Base-by-base conservation (phyloP, 2,329 filamentous ascomycete genomes). In the Colletotrichum lindemuthianum region DNA sequence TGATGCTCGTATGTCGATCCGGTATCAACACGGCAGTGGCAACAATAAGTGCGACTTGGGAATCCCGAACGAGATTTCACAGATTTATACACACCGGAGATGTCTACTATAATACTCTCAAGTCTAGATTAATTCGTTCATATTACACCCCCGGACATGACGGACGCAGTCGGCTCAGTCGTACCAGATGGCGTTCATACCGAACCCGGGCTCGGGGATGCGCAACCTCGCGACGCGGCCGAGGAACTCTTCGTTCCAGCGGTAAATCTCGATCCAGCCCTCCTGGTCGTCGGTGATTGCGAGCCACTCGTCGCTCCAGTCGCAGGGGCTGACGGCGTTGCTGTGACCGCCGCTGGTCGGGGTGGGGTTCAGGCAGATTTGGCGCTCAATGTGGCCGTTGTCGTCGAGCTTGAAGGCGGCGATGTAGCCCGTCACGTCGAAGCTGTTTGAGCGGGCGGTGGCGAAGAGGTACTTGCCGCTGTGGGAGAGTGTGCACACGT, bases 111-210 rank as follows among this genome's bases (percentile, higher is more conserved):
- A 2, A 24, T 24, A 24, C 24, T 24, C 24, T 24, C 24, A 24
- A 4, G 24, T 24, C 24, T 24, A 24, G 24, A 24, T 24, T 24
- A 4, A 24, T 24, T 24, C 24, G 4, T 24, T 24, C 24, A 24
- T 24, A 24, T 4, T 24, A 24, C 24, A 24, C 24, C 24, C 24
- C 24, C 24, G 24, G 24, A 24, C 24, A 24, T 4, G 24, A 24
- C 24, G 24, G 24, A 24, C 24, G 24, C 24, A 24, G 4, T 24
- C 24, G 24, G 4, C 13, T 45, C 67, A 80, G 63, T 96, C 91
- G 76, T 96, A 96, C 93, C 93, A 97, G 68, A 96, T 93, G n/a
- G 92, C 92, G 78, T 97, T 97, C 93, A 97, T 97, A 2, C 92
- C 92, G 75, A 97, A 97, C 1, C 93, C 93, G n/a, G 91, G 92